Base-by-base conservation (phyloP, 2,329 filamentous ascomycete genomes). In the Teratosphaeria pseudoeucalypti region DNA sequence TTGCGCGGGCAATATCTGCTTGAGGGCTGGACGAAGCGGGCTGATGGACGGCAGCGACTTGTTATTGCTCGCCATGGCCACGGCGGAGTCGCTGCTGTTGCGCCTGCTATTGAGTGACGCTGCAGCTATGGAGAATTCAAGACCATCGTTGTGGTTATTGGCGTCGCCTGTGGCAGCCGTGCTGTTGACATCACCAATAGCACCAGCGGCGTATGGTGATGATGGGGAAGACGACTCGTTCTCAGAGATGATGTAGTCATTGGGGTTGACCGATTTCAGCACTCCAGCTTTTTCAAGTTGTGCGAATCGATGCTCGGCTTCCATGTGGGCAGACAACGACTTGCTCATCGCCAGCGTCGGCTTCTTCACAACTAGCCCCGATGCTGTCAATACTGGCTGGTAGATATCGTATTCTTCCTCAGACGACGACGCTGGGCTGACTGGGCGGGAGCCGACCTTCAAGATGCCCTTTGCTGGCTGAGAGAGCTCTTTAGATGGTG, bases 381-480 rank as follows among this genome's bases (percentile, higher is more conserved):
- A 19, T 23, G 43, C 4, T 49, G 43, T 10, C 43, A 7, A 23
- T n/a, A 10, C 9, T n/a, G 43, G 16, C 43, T 49, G 23, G 43
- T 49, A 19, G 6, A n/a, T 11, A 49, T 10, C 43, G 16, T 6
- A 49, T n/a, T 49, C 19, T 6, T 3, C n/a, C 43, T 49, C 43
- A 10, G 23, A 19, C 43, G 19, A 49, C 7, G n/a, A 23, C 9
- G n/a, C 16, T 49, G 43, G n/a, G 43, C 43, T 32, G 26, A 32
- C 32, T 14, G 52, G 4, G 4, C 52, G 27, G 32, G 52, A 26
- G 34, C 55, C 19, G 23, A 39, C 60, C 57, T 66, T 66, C 55
- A 66, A 37, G 7, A 66, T 63, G 16, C 63, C 61, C 32, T 61
- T 64, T 32, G 52, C 32, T 29, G 64, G 64, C n/a, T 55, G 55